These are phyloP conservation scores for Penicillium nucicola DNA, from an alignment of 495 filamentous ascomycete genomes.

Conservation along the genomic window DNA sequence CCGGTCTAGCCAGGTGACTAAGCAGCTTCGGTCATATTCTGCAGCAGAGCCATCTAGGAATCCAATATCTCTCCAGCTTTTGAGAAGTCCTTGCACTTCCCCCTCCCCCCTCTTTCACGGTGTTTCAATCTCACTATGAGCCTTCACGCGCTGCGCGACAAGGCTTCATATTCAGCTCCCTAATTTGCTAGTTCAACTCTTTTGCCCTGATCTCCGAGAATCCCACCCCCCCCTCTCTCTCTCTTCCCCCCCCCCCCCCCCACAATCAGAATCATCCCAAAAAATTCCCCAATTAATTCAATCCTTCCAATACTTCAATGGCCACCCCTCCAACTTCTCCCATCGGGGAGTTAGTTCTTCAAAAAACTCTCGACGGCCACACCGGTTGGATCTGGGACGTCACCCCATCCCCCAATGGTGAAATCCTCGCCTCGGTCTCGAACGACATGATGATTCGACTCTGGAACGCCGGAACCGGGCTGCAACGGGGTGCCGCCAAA, in stretches of 20 bases:
- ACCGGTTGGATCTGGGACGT: constrained; percentile 8
- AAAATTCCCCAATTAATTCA: background rate
- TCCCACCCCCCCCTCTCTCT: no score
- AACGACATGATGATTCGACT: constrained; percentile 8
- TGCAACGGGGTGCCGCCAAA: constrained; percentile 1
- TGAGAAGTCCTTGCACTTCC: no score
- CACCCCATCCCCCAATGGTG: background rate
- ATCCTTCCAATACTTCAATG: background rate
- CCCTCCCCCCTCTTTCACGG: background rate
- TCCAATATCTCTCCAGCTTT: no score
- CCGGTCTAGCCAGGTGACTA: no score
- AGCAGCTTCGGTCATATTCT: no score
- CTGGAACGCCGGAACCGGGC: constrained; percentile 7
- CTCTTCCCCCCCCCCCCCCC: no score
- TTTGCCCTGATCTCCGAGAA: background rate
- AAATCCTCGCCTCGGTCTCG: constrained; percentile 7
- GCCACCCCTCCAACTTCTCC: background rate
- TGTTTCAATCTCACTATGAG: constrained; percentile 6
- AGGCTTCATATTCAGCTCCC: background rate
- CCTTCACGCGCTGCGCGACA: background rate
- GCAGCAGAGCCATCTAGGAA: no score
- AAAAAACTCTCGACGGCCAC: constrained; percentile 3
- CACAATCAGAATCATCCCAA: background rate
- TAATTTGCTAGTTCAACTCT: background rate
- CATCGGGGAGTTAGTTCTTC: background rate